Conservation (phyloP, 140 eudicot species). For the Oenanthe javanica region DNA sequence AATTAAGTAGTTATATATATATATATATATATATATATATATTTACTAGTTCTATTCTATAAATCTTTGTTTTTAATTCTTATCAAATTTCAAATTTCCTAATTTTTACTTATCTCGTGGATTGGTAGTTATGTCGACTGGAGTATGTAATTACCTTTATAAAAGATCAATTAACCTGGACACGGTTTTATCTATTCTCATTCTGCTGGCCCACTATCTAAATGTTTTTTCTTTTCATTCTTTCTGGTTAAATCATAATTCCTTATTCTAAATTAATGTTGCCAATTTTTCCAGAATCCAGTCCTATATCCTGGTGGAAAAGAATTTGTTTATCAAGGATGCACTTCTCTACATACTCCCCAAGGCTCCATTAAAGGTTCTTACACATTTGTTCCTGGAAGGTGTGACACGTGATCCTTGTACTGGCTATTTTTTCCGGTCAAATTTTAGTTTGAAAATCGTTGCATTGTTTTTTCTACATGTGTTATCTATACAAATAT, state of each 20-base stretch:
- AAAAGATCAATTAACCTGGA: background rate
- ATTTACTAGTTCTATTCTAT: no score
- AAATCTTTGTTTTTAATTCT: no score
- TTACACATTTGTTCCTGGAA: slow-evolving; percentile 81
- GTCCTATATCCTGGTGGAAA: slow-evolving; percentile 49
- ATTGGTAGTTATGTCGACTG: background rate
- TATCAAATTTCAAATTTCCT: no score
- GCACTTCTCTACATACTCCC: slow-evolving; percentile 25
- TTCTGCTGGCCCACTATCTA: no score
- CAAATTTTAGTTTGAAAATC: background rate
- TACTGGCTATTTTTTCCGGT: no score
- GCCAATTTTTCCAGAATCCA: slow-evolving; percentile 49
- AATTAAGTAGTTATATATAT: no score
- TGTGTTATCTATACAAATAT: background rate
- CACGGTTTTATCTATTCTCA: background rate
- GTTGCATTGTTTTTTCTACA: background rate
- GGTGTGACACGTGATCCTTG: slow-evolving; percentile 26
- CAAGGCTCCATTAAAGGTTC: slow-evolving; percentile 77
- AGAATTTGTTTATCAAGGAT: slow-evolving; percentile 82
- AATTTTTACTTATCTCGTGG: background rate
- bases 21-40: no score
- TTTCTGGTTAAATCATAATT: background rate
- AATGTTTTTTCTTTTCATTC: background rate
- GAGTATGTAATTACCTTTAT: background rate
- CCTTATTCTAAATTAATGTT: background rate